Percentiles rank a stretch among this genome's conserved stretches.
These are phyloP conservation scores for Penicillium simplicissimum DNA, from an alignment of 495 filamentous ascomycete genomes.

Conservation along the genomic window DNA sequence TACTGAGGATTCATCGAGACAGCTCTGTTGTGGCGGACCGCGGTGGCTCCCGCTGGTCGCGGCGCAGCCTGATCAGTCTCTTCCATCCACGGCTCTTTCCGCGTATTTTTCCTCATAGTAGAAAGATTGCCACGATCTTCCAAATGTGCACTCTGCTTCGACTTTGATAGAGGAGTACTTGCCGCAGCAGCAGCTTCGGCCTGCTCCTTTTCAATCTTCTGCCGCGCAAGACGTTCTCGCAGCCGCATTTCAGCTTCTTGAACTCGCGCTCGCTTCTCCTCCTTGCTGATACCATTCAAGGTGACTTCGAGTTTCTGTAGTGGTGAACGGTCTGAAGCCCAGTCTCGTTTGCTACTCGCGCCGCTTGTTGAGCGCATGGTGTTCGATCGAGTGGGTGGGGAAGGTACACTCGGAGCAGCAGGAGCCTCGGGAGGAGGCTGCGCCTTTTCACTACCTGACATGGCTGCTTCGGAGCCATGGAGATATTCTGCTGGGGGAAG, in stretches of 20 bases:
- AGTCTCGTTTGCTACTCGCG: conserved; percentile 38
- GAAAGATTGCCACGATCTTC: conserved; percentile 4
- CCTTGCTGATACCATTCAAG: conserved; percentile 84
- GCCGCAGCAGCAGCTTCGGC: conserved; percentile 17
- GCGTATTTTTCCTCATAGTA: conserved; percentile 5
- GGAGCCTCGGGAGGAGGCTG: background rate
- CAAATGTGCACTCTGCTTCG: conserved; percentile 10
- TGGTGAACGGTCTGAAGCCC: conserved; percentile 79
- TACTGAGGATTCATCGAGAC: conserved; percentile 24
- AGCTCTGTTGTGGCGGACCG: conserved; percentile 21
- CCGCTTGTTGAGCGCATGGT: conserved; percentile 40
- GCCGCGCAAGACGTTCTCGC: conserved; percentile 50
- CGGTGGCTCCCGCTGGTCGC: conserved; percentile 11
- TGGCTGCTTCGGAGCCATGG: background rate
- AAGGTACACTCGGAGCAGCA: conserved; percentile 8
- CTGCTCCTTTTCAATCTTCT: conserved; percentile 30
- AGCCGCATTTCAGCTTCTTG: conserved; percentile 69
- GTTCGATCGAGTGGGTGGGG: conserved; percentile 36
- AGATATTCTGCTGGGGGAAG: conserved; percentile 16
- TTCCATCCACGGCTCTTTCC: conserved; percentile 2
- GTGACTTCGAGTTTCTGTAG: conserved; percentile 89
- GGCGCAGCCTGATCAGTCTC: conserved; percentile 5
- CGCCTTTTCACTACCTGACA: conserved; percentile 16
- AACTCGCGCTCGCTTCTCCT: conserved; percentile 81
- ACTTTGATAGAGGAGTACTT: conserved; percentile 4